phyloP scores from a whole-genome alignment of 73 alveolate genomes.

The Uronychia setigera region DNA sequence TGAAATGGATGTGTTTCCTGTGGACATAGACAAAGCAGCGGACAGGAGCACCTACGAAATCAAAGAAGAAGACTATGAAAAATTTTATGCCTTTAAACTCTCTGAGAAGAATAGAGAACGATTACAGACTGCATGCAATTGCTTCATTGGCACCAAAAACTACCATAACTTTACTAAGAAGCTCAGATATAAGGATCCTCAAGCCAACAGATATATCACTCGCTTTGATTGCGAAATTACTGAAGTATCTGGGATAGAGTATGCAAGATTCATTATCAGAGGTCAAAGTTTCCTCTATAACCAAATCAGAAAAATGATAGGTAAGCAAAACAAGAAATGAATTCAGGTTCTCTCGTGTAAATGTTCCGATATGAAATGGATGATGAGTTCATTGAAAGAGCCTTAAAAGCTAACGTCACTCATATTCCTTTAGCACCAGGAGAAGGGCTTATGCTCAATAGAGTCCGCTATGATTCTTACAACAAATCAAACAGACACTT shows the following conservation, averaged over 20 bases:
- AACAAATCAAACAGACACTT: conserved; percentile 8
- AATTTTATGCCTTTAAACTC: conserved; percentile 1
- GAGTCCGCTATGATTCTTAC: conserved; percentile 47
- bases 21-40: neutral
- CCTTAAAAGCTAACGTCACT: conserved; percentile 59
- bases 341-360: too few relatives aligned
- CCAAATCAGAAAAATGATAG: conserved; percentile 97
- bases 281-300: conserved; percentile 97
- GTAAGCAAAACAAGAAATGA: conserved; percentile 49
- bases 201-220: conserved; percentile 84
- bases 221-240: conserved; percentile 68
- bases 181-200: conserved; percentile 78
- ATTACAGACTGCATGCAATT: conserved; percentile 60
- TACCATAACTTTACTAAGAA: conserved; percentile 91
- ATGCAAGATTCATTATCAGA: conserved; percentile 73
- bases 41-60: neutral
- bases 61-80: neutral
- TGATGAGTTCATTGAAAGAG: conserved; percentile 49
- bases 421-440: conserved; percentile 77
- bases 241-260: conserved; percentile 70
- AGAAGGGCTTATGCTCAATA: conserved; percentile 67
- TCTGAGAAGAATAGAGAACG: conserved; percentile 66
- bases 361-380: conserved; percentile 56
- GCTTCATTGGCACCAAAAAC: conserved; percentile 89
- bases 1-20: neutral